A percentile compares a stretch with the other conserved stretches of the same genome.
These are phyloP conservation scores for Alternaria solani DNA, from an alignment of 2,329 filamentous ascomycete species.

Conservation along the genomic window DNA sequence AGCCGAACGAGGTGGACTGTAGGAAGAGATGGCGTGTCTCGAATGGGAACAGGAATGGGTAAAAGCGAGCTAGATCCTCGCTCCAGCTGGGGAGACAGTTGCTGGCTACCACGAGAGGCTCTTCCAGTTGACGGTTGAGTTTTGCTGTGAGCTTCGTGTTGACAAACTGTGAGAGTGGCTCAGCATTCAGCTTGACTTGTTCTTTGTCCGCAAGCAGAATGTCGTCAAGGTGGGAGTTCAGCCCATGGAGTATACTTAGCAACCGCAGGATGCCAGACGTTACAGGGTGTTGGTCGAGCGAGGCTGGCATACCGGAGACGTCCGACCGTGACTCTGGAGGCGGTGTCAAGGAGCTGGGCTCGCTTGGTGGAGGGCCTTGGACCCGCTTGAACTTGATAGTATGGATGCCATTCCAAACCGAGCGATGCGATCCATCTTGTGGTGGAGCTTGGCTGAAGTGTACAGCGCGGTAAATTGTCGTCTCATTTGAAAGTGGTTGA, in stretches of 20 bases:
- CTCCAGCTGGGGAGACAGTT: slow-evolving; percentile 96
- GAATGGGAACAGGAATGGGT: slow-evolving; percentile 97
- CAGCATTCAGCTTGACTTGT: slow-evolving; percentile 73
- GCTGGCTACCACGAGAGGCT: slow-evolving; percentile 95
- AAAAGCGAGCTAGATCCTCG: slow-evolving; percentile 89
- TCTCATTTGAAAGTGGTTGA: slow-evolving; percentile 86
- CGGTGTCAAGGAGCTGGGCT: slow-evolving; percentile 69
- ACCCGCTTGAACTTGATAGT: slow-evolving; percentile 92
- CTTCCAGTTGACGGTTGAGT: slow-evolving; percentile 94
- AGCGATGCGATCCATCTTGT: slow-evolving; percentile 74
- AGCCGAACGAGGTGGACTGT: slow-evolving; percentile 97
- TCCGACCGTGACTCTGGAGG: slow-evolving; percentile 61
- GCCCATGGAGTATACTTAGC: slow-evolving; percentile 86
- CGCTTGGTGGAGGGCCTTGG: slow-evolving; percentile 78
- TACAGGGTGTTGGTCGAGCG: slow-evolving; percentile 81
- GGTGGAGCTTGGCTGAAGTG: slow-evolving; percentile 71
- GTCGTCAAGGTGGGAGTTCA: slow-evolving; percentile 94
- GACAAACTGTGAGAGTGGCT: slow-evolving; percentile 92
- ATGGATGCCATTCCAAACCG: slow-evolving; percentile 89
- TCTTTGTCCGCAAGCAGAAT: slow-evolving; percentile 81
- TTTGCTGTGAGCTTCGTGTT: slow-evolving; percentile 99
- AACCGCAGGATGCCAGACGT: slow-evolving; percentile 88
- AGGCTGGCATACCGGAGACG: slow-evolving; percentile 73
- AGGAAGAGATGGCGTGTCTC: slow-evolving; percentile 96
- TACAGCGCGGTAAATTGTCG: slow-evolving; percentile 93